Evolutionary conservation across 1,284 basidiomycete species (phyloP), one percentile per base, ranked within the genome.

Genomic region (Ustilago loliicola): DNA sequence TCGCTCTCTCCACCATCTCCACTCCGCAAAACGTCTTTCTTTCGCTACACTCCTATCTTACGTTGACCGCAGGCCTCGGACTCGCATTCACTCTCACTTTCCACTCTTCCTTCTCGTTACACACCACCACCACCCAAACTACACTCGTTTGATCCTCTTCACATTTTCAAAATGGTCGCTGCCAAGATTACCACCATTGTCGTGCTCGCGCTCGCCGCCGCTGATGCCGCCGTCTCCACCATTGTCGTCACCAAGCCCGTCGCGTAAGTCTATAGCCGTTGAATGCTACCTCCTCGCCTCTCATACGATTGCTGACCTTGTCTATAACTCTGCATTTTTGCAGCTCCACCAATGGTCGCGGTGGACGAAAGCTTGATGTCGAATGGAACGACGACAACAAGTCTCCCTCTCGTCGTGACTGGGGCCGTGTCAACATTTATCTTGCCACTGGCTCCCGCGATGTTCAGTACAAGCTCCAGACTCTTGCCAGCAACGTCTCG

Each of bases 381-480:
- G 67, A 78, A 59, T 84, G 82, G 82, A 64, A 73, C 40, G 82
- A 84, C 61, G 77, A 84, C 58, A 75, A 76, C 72, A 72, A 74
- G 61, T 23, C 69, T 17, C 82, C 82, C 38, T 66, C 59, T 36
- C 51, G 47, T 29, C 48, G 65, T 32, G 69, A 71, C 61, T 84
- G 81, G 81, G 82, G 80, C 23, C 61, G 57, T 25, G 40, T 81
- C 71, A 83, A 81, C 80, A 73, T 84, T 59, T 84, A 51, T 66
- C 80, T 84, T 48, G 80, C 80, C 62, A 76, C 76, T 23, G 82
- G 82, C 32, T 75, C 76, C 23, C 70, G 71, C 36, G 69, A 77
- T 42, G 79, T 79, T 29, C 82, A 84, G 69, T 84, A 60, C 80
- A 82, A 80, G 76, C 65, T 84, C 52, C 78, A 84, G 64, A 61